Conservation (phyloP, 2,329 filamentous ascomycete genomes). For the Biscogniauxia marginata region DNA sequence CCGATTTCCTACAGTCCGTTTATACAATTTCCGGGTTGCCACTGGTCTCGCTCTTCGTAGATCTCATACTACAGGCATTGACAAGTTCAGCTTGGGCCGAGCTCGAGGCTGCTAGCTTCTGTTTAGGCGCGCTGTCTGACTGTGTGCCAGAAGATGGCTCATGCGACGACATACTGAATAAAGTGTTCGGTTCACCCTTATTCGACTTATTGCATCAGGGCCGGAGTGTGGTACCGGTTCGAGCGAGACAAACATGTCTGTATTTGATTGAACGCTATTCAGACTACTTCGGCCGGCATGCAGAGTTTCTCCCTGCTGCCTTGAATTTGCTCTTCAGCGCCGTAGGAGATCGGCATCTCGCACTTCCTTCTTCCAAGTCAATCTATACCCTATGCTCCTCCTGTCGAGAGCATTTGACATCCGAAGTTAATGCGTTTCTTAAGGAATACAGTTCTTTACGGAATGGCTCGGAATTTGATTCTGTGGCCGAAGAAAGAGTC, state of each 20-base stretch:
- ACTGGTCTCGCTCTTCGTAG: constrained; percentile 56
- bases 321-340: constrained; percentile 74
- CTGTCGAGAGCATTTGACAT: constrained; percentile 66
- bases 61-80: constrained; percentile 52
- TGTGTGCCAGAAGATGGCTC: constrained; percentile 57
- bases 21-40: constrained; percentile 60
- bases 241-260: constrained; percentile 67
- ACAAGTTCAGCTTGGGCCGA: constrained; percentile 53
- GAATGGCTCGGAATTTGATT: constrained; percentile 60
- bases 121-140: constrained; percentile 66
- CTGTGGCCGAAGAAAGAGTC: constrained; percentile 69
- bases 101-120: constrained; percentile 61
- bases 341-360: constrained; percentile 60
- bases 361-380: constrained; percentile 69
- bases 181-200: constrained; percentile 61
- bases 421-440: constrained; percentile 67
- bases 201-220: constrained; percentile 53
- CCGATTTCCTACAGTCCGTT: constrained; percentile 71
- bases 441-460: constrained; percentile 68
- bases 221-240: constrained; percentile 54
- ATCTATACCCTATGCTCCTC: constrained; percentile 74
- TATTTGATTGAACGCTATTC: constrained; percentile 70
- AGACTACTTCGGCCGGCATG: constrained; percentile 72
- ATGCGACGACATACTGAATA: constrained; percentile 57
- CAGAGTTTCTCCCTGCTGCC: constrained; percentile 64